Base-by-base conservation (phyloP, 164 flowering plant species). In the Nymphaea thermarum region DNA sequence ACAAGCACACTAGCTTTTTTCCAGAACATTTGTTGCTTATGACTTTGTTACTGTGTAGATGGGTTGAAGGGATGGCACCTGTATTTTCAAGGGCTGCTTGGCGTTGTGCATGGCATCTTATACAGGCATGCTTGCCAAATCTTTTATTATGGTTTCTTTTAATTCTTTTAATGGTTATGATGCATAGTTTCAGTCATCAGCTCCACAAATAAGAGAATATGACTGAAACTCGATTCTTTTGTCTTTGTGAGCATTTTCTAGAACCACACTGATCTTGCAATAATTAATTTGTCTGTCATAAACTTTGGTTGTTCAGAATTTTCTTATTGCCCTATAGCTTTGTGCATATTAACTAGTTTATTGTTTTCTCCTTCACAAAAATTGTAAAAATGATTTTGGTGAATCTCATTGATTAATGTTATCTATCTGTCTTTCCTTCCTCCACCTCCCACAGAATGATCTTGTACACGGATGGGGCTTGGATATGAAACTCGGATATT, bases 61-160 rank as follows among this genome's bases (percentile, higher is more conserved):
- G 86, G 83, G 96, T 94, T 63, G 98, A 94, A 81, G 96, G 95
- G 42, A 94, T 94, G 97, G 97, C 99, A 67, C 99, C 97, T 8
- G 99, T 91, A 7, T 94, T 94, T 80, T 91, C 99, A 71, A 86
- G 90, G 76, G 72, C 92, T 71, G 95, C 99, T 67, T 94, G 99
- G 97, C 80, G 67, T 75, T 94, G 99, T 83, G 76, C 87, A 65
- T 94, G 99, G 99, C 87, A 94, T 80, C 90, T 91, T 65, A 90
- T 94, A 74, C 99, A 94, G 95, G 99, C 89, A 78, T 62, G 64
- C 8, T 62, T 25, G 36, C 36, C 36, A 25, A 25, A 25, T 0
- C 36, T 25, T 25, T 25, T 25, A 25, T 25, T 25, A 1, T 25
- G 36, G 36, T 25, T 25, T 25, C 36, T 25, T 25, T 25, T 25